Base-by-base conservation (phyloP, 2,329 filamentous ascomycete genomes). In the Neurospora crassa region DNA sequence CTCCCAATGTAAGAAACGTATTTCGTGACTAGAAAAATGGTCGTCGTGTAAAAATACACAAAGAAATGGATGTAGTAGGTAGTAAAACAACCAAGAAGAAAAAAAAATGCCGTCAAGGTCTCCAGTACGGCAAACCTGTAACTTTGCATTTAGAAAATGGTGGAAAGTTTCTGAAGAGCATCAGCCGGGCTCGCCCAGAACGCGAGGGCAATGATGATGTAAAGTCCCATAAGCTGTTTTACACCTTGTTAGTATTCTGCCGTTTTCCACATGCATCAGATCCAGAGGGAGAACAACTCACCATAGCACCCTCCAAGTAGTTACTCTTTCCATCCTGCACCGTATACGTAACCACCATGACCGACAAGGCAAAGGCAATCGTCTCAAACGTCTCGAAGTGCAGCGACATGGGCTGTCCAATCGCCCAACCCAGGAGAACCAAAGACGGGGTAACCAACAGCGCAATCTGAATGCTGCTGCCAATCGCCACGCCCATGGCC, bases 251-350 rank as follows among this genome's bases (percentile, higher is more conserved):
- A 37, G 40, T 24, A 40, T 41, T 3, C 2, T 43, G 12, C 34
- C 41, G n/a, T 14, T n/a, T 3, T 16, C 18, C 34, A 43, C 18
- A 40, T 40, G 29, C 11, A 40, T 12, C 40, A 40, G 20, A 24
- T 24, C 11, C 8, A 67, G 16, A 8, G 18, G 24, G 14, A 18
- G 11, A 34, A 43, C 40, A 37, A 72, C 80, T 76, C 79, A 89
- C 86, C 88, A 95, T 91, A 68, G 91, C 91, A 67, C 92, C 92
- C 79, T 95, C 92, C 29, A 95, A 87, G 76, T 95, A 95, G 80
- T 95, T 96, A 16, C 90, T 92, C 80, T 92, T 92, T 77, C 92
- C 92, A 77, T 95, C 92, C 78, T 92, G 90, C 63, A 94, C 90
- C 2, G 87, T 91, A 80, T 89, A 94, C 71, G 88, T 92, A 42